Conservation (phyloP, 176 grass and related monocot species). For the Dendrocalamus sinicus region DNA sequence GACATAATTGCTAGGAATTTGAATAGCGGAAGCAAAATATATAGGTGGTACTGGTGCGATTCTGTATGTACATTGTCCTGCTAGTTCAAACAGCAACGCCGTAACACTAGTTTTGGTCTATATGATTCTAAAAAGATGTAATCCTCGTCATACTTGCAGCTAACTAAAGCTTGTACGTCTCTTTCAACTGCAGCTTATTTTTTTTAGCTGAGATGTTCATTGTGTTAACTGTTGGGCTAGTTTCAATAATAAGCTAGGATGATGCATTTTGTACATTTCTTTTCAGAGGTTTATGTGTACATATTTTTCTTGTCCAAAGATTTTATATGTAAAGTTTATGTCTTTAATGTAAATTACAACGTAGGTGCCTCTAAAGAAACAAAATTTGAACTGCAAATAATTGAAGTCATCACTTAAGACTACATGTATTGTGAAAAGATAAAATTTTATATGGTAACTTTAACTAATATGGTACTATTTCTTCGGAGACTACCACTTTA, state of each 20-base stretch:
- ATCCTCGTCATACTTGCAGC: not conserved
- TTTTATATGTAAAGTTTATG: too few species aligned
- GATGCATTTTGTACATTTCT: not conserved
- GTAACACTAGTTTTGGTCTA: constrained; percentile 19
- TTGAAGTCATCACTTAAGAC: too few species aligned
- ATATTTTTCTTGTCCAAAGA: too few species aligned
- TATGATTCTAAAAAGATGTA: constrained; percentile 11
- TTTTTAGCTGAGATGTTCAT: not conserved
- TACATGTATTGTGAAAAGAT: too few species aligned
- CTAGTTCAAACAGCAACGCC: not conserved
- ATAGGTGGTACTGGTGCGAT: not conserved
- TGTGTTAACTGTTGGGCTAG: constrained; percentile 1
- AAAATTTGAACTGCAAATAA: too few species aligned
- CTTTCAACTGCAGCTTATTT: not conserved
- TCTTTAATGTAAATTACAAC: too few species aligned
- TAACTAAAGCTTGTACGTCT: not conserved
- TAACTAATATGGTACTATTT: too few species aligned
- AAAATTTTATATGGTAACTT: too few species aligned
- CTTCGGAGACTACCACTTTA: too few species aligned
- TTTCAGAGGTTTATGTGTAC: too few species aligned
- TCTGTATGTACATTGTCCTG: not conserved
- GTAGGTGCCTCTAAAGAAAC: too few species aligned
- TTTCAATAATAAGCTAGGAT: constrained; percentile 17
- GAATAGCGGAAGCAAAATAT: constrained; percentile 27
- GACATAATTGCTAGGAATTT: not conserved